These are phyloP conservation scores for Calocybe gangraenosa DNA, from an alignment of 768 basidiomycete species.

Conservation along the genomic window DNA sequence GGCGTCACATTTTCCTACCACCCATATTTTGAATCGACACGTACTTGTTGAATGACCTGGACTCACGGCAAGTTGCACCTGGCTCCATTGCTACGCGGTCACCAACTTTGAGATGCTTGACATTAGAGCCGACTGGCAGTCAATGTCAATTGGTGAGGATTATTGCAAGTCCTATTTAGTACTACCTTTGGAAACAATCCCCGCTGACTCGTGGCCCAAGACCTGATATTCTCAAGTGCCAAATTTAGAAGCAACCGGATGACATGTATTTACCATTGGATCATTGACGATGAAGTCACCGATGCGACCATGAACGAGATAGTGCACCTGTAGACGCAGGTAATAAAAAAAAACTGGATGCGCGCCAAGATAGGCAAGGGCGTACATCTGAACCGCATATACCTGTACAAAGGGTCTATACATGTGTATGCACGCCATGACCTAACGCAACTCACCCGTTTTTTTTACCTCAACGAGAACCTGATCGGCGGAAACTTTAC, in stretches of 20 bases:
- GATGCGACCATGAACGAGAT: constrained; percentile 72
- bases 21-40: constrained; percentile 3
- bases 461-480: constrained; percentile 90
- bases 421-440: constrained; percentile 6
- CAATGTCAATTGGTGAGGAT: background rate
- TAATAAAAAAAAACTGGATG: constrained; percentile 11
- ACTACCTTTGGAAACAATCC: constrained; percentile 65
- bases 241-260: no score
- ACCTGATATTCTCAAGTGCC: constrained; percentile 50
- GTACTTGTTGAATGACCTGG: constrained; percentile 2
- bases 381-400: constrained; percentile 89
- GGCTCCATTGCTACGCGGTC: constrained; percentile 93
- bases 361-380: constrained; percentile 6
- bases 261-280: constrained; percentile 57
- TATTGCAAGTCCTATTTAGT: background rate
- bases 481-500: constrained; percentile 62
- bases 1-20: constrained; percentile 57
- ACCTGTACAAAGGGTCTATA: constrained; percentile 37
- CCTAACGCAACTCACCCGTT: constrained; percentile 53
- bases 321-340: constrained; percentile 74
- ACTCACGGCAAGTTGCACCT: constrained; percentile 73
- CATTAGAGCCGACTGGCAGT: constrained; percentile 64
- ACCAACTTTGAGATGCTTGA: constrained; percentile 74
- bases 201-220: constrained; percentile 92
- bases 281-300: constrained; percentile 75